A percentile compares a stretch with the other conserved stretches of the same genome.
These are phyloP conservation scores for Aschersonia sp. DNA, from an alignment of 2,329 filamentous ascomycete genomes.

Conservation along the genomic window DNA sequence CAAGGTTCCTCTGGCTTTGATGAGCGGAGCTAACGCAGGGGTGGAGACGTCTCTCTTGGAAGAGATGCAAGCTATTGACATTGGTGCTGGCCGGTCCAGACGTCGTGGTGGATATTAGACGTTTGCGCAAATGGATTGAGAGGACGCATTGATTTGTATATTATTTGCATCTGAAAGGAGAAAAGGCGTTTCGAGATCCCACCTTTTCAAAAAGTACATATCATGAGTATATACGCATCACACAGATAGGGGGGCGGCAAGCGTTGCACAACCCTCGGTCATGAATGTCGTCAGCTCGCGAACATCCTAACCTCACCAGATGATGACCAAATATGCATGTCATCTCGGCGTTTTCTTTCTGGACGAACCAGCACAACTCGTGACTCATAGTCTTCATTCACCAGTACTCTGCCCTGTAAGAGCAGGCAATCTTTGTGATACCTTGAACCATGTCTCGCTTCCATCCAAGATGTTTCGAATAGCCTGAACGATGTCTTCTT, in stretches of 20 bases:
- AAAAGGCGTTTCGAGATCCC: constrained; percentile 5
- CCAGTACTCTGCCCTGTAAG: neutral
- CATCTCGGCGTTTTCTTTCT: too few relatives aligned
- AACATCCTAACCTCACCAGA: too few relatives aligned
- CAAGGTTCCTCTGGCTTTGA: constrained; percentile 47
- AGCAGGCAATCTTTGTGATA: constrained; percentile 2
- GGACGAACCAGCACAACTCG: too few relatives aligned
- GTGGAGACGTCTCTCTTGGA: constrained; percentile 48
- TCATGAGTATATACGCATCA: too few relatives aligned
- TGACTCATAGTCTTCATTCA: neutral
- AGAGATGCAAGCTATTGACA: constrained; percentile 56
- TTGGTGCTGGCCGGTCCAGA: constrained; percentile 44
- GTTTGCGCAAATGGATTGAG: neutral
- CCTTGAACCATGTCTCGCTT: constrained; percentile 38
- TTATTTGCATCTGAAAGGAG: constrained; percentile 3
- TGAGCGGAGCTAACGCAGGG: constrained; percentile 27
- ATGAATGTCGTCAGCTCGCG: too few relatives aligned
- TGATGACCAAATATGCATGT: too few relatives aligned
- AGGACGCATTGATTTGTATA: constrained; percentile 6
- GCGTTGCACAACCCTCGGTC: too few relatives aligned
- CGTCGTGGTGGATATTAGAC: constrained; percentile 29
- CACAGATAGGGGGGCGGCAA: too few relatives aligned
- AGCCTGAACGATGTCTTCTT: constrained; percentile 45
- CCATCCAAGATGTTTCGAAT: neutral
- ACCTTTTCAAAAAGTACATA: neutral